Base-by-base conservation (phyloP, 441 rosid genomes). In the Corymbia citriodora region DNA sequence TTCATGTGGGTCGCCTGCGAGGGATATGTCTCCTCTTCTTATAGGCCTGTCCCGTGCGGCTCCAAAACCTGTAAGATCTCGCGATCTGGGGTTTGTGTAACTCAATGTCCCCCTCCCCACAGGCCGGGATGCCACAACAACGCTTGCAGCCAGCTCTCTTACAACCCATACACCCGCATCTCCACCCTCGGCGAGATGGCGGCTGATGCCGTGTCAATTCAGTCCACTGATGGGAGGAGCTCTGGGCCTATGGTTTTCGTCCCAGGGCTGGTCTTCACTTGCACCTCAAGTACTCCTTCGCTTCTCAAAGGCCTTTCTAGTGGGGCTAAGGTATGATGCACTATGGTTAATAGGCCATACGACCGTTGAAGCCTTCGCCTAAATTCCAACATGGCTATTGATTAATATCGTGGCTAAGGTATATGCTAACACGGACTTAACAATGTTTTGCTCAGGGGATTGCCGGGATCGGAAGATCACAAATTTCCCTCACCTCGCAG, bases 381-480 rank as follows among this genome's bases (percentile, higher is more conserved):
- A 40, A n/a, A 79, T 79, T 12, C 45, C 45, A 40, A 40, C 45
- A 40, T 40, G 45, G 45, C n/a, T 79, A 11, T 4, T 8, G 52
- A 45, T 79, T 79, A 7, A 79, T 79, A 79, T 79, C 18, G 27
- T 79, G 52, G 52, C n/a, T 13, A 23, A 79, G n/a, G 29, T 23
- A 45, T 12, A 10, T 12, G 52, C 85, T 79, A 12, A 23, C 52
- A 12, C 10, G 52, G 85, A 79, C 85, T 21, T 79, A 7, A 23
- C n/a, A 12, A 79, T 45, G n/a, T 79, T 79, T 79, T 48, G 52
- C 85, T 23, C 79, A 86, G 23, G 92, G 92, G 3, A 88, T 92
- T 50, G 91, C 90, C 40, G 92, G 92, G 25, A 63, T 92, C 3
- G 93, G 93, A 57, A 88, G 92, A 68, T 87, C 48, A 29, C 72